These are phyloP conservation scores for Fusarium nelsonii DNA, from an alignment of 2,329 filamentous ascomycete genomes.

Conservation along the genomic window DNA sequence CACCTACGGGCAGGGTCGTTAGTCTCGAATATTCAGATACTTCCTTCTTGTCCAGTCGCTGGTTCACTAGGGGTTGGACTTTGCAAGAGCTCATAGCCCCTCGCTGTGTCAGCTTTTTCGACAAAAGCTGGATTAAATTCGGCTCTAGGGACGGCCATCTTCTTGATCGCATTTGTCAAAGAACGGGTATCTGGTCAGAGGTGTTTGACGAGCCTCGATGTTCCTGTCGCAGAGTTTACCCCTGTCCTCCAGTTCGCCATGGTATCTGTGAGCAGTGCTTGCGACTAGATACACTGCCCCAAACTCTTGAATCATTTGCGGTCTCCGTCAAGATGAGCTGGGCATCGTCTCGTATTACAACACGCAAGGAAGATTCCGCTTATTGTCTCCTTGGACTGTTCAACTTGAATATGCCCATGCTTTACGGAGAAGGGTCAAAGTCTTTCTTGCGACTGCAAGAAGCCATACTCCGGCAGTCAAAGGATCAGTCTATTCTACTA, in stretches of 20 bases:
- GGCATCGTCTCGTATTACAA: conserved; percentile 45
- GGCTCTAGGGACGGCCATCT: conserved; percentile 44
- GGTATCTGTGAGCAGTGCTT: conserved; percentile 34
- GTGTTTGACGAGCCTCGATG: conserved; percentile 40
- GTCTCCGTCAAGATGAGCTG: conserved; percentile 48
- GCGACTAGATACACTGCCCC: conserved; percentile 29
- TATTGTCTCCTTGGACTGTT: conserved; percentile 51
- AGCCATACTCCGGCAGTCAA: conserved; percentile 41
- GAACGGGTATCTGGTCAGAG: conserved; percentile 38
- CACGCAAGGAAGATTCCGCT: conserved; percentile 48
- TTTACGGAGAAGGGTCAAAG: conserved; percentile 49
- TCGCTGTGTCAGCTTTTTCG: conserved; percentile 47
- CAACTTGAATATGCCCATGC: conserved; percentile 48
- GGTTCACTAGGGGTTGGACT: conserved; percentile 47
- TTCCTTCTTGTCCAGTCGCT: conserved; percentile 37
- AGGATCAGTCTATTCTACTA: conserved; percentile 43
- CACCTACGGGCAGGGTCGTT: background rate
- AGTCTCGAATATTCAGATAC: background rate
- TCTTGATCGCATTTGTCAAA: conserved; percentile 26
- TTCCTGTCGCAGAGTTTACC: conserved; percentile 5
- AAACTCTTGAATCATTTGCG: conserved; percentile 41
- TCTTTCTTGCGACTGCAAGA: conserved; percentile 45
- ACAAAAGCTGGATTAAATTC: conserved; percentile 44
- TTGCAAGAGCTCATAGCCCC: conserved; percentile 52
- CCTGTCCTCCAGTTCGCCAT: conserved; percentile 17